Evolutionary conservation across 257 asterid genomes (phyloP).

Genomic region (Osmanthus fragrans): DNA sequence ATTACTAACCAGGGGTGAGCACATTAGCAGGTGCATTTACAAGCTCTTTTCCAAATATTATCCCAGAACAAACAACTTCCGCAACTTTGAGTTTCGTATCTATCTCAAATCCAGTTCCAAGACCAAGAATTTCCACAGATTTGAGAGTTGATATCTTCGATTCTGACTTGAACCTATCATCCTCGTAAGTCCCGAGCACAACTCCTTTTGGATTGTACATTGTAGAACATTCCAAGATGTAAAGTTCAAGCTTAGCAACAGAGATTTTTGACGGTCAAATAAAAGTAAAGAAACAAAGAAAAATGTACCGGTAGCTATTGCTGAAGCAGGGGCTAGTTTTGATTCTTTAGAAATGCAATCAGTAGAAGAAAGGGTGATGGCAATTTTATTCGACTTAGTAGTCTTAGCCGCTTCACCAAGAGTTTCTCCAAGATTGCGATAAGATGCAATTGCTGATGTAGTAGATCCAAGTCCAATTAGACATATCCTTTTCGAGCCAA

Average conservation of each 20-base stretch:
- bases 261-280: neutral
- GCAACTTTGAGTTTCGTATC: slow-evolving; percentile 84
- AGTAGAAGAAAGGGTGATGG: slow-evolving; percentile 77
- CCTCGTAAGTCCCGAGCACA: slow-evolving; percentile 79
- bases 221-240: slow-evolving; percentile 2
- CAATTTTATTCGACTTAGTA: slow-evolving; percentile 65
- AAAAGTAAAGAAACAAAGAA: neutral
- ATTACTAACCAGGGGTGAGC: slow-evolving; percentile 88
- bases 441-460: slow-evolving; percentile 50
- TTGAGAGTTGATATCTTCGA: slow-evolving; percentile 61
- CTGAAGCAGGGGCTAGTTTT: slow-evolving; percentile 73
- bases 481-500: slow-evolving; percentile 79
- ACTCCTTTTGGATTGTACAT: slow-evolving; percentile 51
- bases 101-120: slow-evolving; percentile 83
- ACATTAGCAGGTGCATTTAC: slow-evolving; percentile 98
- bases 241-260: neutral
- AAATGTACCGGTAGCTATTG: slow-evolving; percentile 73
- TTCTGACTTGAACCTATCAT: slow-evolving; percentile 82
- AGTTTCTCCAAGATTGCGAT: slow-evolving; percentile 85
- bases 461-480: slow-evolving; percentile 80
- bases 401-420: slow-evolving; percentile 88
- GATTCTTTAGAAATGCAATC: slow-evolving; percentile 59
- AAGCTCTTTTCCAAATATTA: slow-evolving; percentile 82
- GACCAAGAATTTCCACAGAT: slow-evolving; percentile 84
- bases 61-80: slow-evolving; percentile 69